These are phyloP conservation scores for Arabidopsis arenosa DNA, from an alignment of 345 rosid species.

Conservation along the genomic window DNA sequence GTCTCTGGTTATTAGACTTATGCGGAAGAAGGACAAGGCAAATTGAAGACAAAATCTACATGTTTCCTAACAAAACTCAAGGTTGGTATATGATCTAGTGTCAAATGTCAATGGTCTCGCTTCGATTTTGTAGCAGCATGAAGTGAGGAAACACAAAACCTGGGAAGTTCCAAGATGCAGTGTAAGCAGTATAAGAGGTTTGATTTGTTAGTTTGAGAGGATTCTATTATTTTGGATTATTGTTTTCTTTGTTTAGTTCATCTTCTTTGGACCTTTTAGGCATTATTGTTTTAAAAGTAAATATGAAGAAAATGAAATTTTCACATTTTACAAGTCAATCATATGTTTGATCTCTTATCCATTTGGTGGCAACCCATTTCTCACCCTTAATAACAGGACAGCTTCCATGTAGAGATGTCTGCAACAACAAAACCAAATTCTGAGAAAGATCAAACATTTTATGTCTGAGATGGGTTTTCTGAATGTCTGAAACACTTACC, in stretches of 20 bases:
- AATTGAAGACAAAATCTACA: conserved; percentile 14
- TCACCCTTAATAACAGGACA: conserved; percentile 65
- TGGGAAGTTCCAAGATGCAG: conserved; percentile 13
- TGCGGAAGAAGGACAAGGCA: conserved; percentile 20
- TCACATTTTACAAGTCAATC: neutral
- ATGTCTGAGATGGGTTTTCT: neutral
- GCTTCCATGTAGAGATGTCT: conserved; percentile 65
- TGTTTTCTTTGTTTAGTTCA: neutral
- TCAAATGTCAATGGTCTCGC: conserved; percentile 17
- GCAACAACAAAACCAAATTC: conserved; percentile 35
- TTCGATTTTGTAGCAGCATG: conserved; percentile 38
- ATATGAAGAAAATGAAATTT: conserved; percentile 6
- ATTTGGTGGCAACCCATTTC: conserved; percentile 80
- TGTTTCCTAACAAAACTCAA: conserved; percentile 14
- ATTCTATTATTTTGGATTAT: conserved; percentile 2
- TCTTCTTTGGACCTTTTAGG: conserved; percentile 3
- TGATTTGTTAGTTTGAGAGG: conserved; percentile 7
- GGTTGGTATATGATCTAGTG: conserved; percentile 22
- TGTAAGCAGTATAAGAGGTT: conserved; percentile 6
- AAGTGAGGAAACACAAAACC: conserved; percentile 22
- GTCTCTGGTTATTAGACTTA: conserved; percentile 28
- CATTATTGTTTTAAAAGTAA: conserved; percentile 18
- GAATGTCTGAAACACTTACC: conserved; percentile 40
- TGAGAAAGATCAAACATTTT: neutral
- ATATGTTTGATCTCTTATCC: conserved; percentile 62